phyloP scores from a whole-genome alignment of 2,329 filamentous ascomycete species.

The Pseudocercospora ulei region DNA sequence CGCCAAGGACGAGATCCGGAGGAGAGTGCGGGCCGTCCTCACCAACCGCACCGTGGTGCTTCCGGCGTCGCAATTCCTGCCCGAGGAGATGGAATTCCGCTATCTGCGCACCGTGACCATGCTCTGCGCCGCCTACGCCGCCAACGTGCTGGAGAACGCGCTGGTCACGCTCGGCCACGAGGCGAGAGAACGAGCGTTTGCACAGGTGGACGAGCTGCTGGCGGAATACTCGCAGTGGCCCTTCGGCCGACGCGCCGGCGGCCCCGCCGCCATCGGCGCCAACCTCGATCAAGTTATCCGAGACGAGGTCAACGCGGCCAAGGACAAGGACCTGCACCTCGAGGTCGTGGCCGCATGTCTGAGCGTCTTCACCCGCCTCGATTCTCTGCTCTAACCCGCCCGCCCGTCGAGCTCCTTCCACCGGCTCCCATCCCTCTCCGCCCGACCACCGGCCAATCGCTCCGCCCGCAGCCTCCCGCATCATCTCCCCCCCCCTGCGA shows the following conservation, averaged over 20 bases:
- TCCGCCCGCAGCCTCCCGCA: no score
- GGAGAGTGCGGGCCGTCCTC: slow-evolving; percentile 82
- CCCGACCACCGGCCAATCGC: neutral
- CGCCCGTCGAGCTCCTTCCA: no score
- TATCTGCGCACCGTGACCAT: slow-evolving; percentile 86
- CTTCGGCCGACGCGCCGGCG: slow-evolving; percentile 69
- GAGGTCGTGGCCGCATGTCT: slow-evolving; percentile 94
- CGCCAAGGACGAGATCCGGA: slow-evolving; percentile 93
- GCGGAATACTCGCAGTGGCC: slow-evolving; percentile 97
- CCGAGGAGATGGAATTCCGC: slow-evolving; percentile 87
- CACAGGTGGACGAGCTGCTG: slow-evolving; percentile 89
- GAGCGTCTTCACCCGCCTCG: slow-evolving; percentile 93
- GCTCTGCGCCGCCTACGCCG: slow-evolving; percentile 96
- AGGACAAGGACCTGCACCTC: slow-evolving; percentile 90
- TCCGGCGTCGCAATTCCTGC: slow-evolving; percentile 74
- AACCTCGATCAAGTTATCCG: slow-evolving; percentile 80
- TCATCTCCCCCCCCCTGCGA: no score
- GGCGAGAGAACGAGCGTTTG: slow-evolving; percentile 84
- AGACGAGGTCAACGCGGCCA: slow-evolving; percentile 76
- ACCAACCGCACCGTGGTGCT: slow-evolving; percentile 91
- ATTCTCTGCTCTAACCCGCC: slow-evolving; percentile 67
- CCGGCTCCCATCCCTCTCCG: neutral
- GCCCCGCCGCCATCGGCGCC: slow-evolving; percentile 75
- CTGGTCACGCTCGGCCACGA: slow-evolving; percentile 88
- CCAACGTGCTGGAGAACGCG: slow-evolving; percentile 97